Conservation (phyloP, 495 filamentous ascomycete genomes). For the Lepraria neglecta region DNA sequence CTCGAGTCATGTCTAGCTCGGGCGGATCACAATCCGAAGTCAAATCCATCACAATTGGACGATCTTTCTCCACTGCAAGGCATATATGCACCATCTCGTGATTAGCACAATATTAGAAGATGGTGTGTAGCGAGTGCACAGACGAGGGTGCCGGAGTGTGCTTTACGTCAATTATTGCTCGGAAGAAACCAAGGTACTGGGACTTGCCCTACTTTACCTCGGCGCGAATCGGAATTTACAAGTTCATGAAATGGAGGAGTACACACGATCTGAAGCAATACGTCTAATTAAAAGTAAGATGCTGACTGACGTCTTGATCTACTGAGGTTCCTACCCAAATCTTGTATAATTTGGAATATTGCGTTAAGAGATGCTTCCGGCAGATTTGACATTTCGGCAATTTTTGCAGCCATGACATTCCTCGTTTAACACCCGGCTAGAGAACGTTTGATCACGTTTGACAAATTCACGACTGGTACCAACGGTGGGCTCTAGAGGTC, state of each 20-base stretch:
- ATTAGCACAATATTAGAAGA: background rate
- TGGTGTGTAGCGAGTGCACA: background rate
- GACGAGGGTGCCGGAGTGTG: background rate
- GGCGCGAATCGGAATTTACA: slow-evolving; percentile 1
- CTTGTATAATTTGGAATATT: background rate
- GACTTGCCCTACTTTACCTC: background rate
- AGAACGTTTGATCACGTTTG: slow-evolving; percentile 10
- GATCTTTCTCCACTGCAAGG: background rate
- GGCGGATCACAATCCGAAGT: background rate
- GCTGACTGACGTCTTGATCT: background rate
- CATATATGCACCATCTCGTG: background rate
- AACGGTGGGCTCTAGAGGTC: background rate
- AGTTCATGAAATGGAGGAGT: background rate
- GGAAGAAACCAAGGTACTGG: slow-evolving; percentile 11
- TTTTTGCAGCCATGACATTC: slow-evolving; percentile 10
- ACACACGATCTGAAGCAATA: background rate
- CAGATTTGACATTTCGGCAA: slow-evolving; percentile 13
- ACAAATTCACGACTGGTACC: background rate
- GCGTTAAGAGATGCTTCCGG: background rate
- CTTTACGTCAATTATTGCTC: slow-evolving; percentile 1
- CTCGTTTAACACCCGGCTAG: slow-evolving; percentile 14
- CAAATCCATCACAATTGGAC: background rate
- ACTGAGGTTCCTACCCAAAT: background rate
- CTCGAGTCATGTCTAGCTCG: no score
- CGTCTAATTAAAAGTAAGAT: background rate